Conservation (phyloP, 2,329 filamentous ascomycete species). For the Aureobasidium sp. region DNA sequence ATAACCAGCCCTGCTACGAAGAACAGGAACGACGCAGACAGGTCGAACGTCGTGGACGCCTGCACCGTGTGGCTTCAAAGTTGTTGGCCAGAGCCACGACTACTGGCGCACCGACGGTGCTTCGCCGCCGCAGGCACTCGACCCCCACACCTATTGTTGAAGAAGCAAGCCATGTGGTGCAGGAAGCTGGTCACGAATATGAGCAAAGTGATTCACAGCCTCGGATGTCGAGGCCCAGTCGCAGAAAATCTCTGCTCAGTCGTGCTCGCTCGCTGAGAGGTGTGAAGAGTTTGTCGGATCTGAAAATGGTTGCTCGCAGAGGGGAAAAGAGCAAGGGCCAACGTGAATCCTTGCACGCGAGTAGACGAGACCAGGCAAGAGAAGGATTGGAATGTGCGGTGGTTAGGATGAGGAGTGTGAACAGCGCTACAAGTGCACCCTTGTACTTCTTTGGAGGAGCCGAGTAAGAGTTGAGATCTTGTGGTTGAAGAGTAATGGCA, state of each 20-base stretch:
- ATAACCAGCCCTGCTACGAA: background rate
- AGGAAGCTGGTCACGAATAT: background rate
- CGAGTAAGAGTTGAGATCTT: background rate
- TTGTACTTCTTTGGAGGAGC: background rate
- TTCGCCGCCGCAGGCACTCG: background rate
- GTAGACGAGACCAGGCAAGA: background rate
- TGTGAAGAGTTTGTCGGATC: background rate
- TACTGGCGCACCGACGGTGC: background rate
- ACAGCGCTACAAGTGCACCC: background rate
- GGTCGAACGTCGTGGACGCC: background rate
- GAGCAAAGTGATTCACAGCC: background rate
- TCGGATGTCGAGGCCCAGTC: background rate
- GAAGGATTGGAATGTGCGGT: background rate
- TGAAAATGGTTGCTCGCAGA: background rate
- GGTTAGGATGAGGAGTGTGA: background rate
- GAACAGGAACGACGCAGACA: background rate
- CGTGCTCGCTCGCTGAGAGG: background rate
- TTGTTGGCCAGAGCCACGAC: background rate
- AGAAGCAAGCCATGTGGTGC: background rate
- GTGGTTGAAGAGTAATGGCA: background rate
- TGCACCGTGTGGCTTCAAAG: background rate
- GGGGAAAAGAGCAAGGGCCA: background rate
- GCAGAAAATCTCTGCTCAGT: background rate
- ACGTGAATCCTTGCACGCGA: background rate
- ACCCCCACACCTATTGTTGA: background rate